Percentiles rank a stretch among this genome's conserved stretches.
Evolutionary conservation across 2,329 filamentous ascomycete species (phyloP).

Genomic region (Cercospora sp.): DNA sequence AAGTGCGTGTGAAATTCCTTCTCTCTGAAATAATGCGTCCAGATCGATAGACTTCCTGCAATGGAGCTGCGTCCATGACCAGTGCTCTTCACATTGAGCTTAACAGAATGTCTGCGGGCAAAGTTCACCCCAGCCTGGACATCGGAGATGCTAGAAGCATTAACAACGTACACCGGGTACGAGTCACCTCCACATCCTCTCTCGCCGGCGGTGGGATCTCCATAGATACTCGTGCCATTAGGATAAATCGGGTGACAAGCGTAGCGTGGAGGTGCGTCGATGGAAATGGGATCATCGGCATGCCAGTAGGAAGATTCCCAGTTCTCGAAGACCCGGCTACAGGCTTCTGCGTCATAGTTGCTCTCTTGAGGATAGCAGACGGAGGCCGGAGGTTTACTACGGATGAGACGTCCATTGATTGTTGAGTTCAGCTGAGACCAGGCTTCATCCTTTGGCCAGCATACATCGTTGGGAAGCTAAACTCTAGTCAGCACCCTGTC

Average conservation of each 20-base stretch:
- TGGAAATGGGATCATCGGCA: not conserved
- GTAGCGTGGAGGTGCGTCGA: not conserved
- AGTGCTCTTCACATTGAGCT: not conserved
- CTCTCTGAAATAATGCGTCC: not conserved
- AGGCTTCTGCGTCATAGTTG: not conserved
- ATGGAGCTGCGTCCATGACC: not conserved
- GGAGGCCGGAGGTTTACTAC: not conserved
- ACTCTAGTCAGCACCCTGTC: not conserved
- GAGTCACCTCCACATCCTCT: not conserved
- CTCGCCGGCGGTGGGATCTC: not conserved
- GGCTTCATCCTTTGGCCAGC: not conserved
- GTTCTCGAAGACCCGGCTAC: not conserved
- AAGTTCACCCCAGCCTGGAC: not conserved
- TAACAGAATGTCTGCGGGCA: not conserved
- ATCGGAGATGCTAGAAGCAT: not conserved
- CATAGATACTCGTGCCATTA: not conserved
- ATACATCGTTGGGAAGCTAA: not conserved
- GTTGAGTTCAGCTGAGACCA: not conserved
- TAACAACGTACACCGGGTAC: not conserved
- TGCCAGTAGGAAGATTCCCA: not conserved
- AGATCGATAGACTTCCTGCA: not conserved
- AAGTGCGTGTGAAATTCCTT: not conserved
- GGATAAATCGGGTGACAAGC: not conserved
- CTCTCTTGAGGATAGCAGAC: not conserved
- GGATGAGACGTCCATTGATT: not conserved